These are phyloP conservation scores for Penicillium bovifimosum DNA, from an alignment of 495 filamentous ascomycete species.

Conservation along the genomic window DNA sequence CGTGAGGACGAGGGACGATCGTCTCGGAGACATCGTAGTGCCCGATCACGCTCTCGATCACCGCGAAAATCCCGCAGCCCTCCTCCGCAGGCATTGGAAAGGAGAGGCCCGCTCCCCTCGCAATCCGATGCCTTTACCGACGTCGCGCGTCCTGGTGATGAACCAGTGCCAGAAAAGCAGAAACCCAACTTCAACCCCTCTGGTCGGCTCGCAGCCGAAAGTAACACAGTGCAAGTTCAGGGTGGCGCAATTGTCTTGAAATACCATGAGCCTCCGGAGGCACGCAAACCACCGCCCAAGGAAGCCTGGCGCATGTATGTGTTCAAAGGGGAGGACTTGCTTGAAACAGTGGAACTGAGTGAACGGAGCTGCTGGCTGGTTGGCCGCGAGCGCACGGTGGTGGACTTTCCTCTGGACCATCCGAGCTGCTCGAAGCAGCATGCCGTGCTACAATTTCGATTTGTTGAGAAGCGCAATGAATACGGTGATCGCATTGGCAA, in stretches of 20 bases:
- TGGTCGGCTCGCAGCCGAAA: constrained; percentile 79
- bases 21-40: constrained; percentile 24
- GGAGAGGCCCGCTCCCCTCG: constrained; percentile 59
- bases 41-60: constrained; percentile 31
- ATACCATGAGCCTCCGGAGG: constrained; percentile 92
- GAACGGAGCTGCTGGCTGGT: constrained; percentile 84
- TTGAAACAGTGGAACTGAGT: constrained; percentile 73
- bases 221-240: constrained; percentile 73
- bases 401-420: constrained; percentile 80
- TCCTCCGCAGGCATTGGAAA: constrained; percentile 26
- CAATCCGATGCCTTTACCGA: constrained; percentile 64
- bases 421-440: constrained; percentile 93
- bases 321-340: constrained; percentile 76
- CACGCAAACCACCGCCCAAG: constrained; percentile 74
- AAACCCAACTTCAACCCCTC: constrained; percentile 81
- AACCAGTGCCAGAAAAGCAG: constrained; percentile 57
- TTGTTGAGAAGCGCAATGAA: constrained; percentile 75
- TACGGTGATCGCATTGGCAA: constrained; percentile 74
- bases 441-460: constrained; percentile 89
- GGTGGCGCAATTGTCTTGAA: constrained; percentile 70
- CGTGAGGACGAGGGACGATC: constrained; percentile 21
- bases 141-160: constrained; percentile 30
- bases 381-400: constrained; percentile 71
- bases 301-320: constrained; percentile 86
- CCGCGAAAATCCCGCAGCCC: constrained; percentile 26